Evolutionary conservation across 495 filamentous ascomycete genomes (phyloP), one percentile per base, ranked within the genome.

Genomic region (Pyrenula aspistea): DNA sequence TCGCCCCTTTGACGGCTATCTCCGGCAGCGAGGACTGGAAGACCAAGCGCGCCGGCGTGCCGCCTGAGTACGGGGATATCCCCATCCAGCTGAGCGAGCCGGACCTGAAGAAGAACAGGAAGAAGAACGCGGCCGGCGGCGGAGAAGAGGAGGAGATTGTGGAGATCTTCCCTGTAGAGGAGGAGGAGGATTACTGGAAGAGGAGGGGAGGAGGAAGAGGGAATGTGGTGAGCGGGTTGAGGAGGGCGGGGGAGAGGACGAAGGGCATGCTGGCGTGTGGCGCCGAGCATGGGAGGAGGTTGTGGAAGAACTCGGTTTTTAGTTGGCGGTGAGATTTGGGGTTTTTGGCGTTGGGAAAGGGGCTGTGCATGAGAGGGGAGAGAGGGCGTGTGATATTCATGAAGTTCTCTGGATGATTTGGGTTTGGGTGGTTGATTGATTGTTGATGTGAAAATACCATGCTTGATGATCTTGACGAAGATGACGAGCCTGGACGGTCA

Each of bases 1-100:
- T 90, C 2, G 80, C 77, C 25, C 84, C 85, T 2, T 66, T 91
- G 57, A 81, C 78, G 52, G 66, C 67, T 55, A 76, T 77, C 58
- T 78, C 72, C 63, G 80, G 79, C 55, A 77, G 52, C 59, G 74
- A 73, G 56, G 66, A 59, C 56, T 84, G 70, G 77, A 77, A 71
- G 68, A 69, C 64, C 59, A 68, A 64, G 56, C 71, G 31, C 31
- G 31, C 31, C 8, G 31, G 31, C 31, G 4, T 42, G 31, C 31
- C 31, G 31, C 31, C 31, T 15, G 31, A 42, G 31, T 42, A 42
- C 31, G 31, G 31, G 31, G 31, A 42, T 42, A 42, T 42, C 31
- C 31, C 31, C 8, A 42, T 25, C 20, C 55, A 59, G 22, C 21
- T 49, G 36, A 49, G 36, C 12, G 24, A 36, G 20, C 25, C 51